phyloP scores from a whole-genome alignment of 352 stramenopile species.

The Pythium aquatile region DNA sequence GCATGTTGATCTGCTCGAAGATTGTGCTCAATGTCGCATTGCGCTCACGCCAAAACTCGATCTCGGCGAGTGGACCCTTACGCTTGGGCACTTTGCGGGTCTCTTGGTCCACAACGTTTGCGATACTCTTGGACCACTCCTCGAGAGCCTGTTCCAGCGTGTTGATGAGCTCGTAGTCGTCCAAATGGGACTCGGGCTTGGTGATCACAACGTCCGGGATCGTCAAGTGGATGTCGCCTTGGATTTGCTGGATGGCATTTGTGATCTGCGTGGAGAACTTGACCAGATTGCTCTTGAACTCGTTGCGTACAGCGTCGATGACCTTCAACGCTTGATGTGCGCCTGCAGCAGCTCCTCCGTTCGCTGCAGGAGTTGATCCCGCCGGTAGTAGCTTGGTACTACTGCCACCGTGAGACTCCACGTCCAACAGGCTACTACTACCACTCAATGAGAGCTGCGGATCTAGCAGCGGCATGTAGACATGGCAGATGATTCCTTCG shows the following conservation, averaged over 20 bases:
- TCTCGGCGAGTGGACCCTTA: slow-evolving; percentile 91
- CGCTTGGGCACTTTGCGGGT: slow-evolving; percentile 81
- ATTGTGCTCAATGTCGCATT: slow-evolving; percentile 94
- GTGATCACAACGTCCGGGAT: slow-evolving; percentile 92
- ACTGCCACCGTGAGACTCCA: slow-evolving; percentile 1
- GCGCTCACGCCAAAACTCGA: slow-evolving; percentile 95
- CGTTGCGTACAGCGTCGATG: slow-evolving; percentile 81
- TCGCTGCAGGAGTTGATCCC: neutral
- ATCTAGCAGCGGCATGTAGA: slow-evolving; percentile 88
- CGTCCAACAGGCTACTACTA: slow-evolving; percentile 9
- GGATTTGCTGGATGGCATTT: slow-evolving; percentile 92
- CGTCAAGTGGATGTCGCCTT: slow-evolving; percentile 91
- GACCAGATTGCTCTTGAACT: slow-evolving; percentile 89
- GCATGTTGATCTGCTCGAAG: slow-evolving; percentile 96
- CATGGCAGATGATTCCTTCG: slow-evolving; percentile 84
- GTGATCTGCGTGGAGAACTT: slow-evolving; percentile 93
- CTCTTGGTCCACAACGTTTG: slow-evolving; percentile 90
- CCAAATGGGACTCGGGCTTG: slow-evolving; percentile 81
- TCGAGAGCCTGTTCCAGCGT: slow-evolving; percentile 90
- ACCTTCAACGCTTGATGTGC: slow-evolving; percentile 68
- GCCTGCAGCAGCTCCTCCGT: slow-evolving; percentile 5
- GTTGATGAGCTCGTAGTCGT: slow-evolving; percentile 87
- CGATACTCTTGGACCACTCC: slow-evolving; percentile 92
- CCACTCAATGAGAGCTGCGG: slow-evolving; percentile 49
- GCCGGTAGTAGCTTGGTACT: slow-evolving; percentile 14